These are phyloP conservation scores for Artomyces pyxidatus DNA, from an alignment of 768 basidiomycete species.

Conservation along the genomic window DNA sequence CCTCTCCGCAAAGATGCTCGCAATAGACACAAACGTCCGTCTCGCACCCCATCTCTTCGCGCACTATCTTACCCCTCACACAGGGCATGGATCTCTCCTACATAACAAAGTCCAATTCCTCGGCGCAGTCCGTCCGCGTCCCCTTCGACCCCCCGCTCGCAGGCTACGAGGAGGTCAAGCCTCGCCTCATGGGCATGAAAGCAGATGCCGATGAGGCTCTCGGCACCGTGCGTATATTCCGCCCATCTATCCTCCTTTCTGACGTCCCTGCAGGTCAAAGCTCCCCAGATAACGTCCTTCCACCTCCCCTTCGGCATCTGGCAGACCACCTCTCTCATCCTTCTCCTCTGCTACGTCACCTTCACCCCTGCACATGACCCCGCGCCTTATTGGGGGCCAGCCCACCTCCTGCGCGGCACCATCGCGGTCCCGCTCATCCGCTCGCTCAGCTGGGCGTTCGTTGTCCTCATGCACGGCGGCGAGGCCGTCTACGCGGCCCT, in stretches of 20 bases:
- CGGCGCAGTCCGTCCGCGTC: slow-evolving; percentile 42
- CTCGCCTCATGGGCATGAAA: slow-evolving; percentile 73
- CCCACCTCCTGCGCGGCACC: slow-evolving; percentile 23
- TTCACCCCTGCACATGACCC: slow-evolving; percentile 18
- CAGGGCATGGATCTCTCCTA: slow-evolving; percentile 70
- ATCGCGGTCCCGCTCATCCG: slow-evolving; percentile 25
- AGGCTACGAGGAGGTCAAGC: slow-evolving; percentile 78
- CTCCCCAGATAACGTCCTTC: slow-evolving; percentile 56
- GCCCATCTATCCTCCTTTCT: neutral
- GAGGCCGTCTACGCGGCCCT: slow-evolving; percentile 41
- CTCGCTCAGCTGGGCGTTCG: slow-evolving; percentile 26
- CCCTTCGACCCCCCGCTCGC: slow-evolving; percentile 62
- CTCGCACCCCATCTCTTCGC: neutral
- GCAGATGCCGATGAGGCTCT: slow-evolving; percentile 70
- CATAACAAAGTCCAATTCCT: slow-evolving; percentile 37
- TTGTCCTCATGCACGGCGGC: slow-evolving; percentile 31
- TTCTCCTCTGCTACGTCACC: slow-evolving; percentile 27
- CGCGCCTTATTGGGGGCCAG: slow-evolving; percentile 20
- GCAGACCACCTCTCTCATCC: slow-evolving; percentile 20
- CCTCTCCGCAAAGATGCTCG: slow-evolving; percentile 58
- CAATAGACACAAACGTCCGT: slow-evolving; percentile 57
- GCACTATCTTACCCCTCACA: neutral
- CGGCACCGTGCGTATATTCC: slow-evolving; percentile 52
- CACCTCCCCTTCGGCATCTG: slow-evolving; percentile 29
- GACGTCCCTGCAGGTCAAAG: slow-evolving; percentile 13